Evolutionary conservation across 2,329 filamentous ascomycete genomes (phyloP).

Genomic region (Drechslerella dactyloides): DNA sequence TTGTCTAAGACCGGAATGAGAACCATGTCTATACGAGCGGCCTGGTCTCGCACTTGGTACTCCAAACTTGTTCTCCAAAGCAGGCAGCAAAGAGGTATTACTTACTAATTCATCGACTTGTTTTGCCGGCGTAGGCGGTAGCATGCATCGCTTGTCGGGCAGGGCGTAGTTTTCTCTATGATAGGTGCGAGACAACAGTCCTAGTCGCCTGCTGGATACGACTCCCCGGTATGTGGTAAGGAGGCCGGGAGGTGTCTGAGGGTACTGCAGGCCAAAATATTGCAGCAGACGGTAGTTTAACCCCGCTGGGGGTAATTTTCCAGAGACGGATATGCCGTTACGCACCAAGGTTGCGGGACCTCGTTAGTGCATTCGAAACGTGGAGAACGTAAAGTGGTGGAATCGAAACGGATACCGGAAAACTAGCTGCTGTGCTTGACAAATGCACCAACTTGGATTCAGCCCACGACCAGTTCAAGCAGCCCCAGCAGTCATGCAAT

Average conservation of each 20-base stretch:
- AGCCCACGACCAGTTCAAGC: slow-evolving; percentile 10
- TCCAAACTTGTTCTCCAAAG: too few species aligned
- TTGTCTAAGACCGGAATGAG: slow-evolving; percentile 23
- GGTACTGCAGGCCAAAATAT: not conserved
- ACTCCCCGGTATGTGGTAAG: slow-evolving; percentile 17
- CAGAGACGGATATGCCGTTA: slow-evolving; percentile 29
- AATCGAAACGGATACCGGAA: slow-evolving; percentile 14
- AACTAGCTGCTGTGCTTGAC: not conserved
- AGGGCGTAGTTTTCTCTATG: too few species aligned
- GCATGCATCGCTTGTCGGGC: too few species aligned
- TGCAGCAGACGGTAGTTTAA: not conserved
- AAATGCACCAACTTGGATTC: not conserved
- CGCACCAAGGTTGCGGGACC: slow-evolving; percentile 39
- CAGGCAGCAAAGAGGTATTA: too few species aligned
- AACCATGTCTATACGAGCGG: too few species aligned
- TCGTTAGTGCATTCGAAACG: slow-evolving; percentile 46
- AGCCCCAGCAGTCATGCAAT: not conserved
- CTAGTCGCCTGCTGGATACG: too few species aligned
- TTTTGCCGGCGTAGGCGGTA: too few species aligned
- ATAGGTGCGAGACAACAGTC: too few species aligned
- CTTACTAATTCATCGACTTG: too few species aligned
- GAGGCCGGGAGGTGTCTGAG: slow-evolving; percentile 4
- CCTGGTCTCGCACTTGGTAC: too few species aligned
- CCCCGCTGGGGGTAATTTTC: slow-evolving; percentile 25
- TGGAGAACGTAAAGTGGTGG: slow-evolving; percentile 36